These are phyloP conservation scores for Auricularia heimuer DNA, from an alignment of 768 basidiomycete species.

Conservation along the genomic window DNA sequence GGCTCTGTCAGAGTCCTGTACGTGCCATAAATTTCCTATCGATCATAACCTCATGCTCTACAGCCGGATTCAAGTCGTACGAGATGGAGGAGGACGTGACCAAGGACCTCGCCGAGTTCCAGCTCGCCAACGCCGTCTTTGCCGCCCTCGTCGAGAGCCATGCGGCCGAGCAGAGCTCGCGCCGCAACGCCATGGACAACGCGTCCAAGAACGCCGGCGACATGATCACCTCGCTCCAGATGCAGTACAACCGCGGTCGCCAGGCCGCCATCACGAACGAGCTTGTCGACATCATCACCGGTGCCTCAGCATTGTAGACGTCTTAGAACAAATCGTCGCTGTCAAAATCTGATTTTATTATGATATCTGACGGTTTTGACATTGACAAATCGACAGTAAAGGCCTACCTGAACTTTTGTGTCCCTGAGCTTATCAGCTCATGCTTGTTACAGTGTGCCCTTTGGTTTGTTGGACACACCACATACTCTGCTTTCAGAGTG, in stretches of 20 bases:
- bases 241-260: conserved; percentile 98
- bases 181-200: conserved; percentile 99
- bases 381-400: too few relatives aligned
- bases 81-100: conserved; percentile 97
- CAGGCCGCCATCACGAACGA: conserved; percentile 97
- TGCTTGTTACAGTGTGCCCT: too few relatives aligned
- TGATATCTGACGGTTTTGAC: too few relatives aligned
- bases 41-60: neutral
- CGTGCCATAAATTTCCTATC: neutral
- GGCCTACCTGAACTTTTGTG: too few relatives aligned
- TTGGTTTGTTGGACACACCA: too few relatives aligned
- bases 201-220: conserved; percentile 96
- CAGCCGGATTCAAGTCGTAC: conserved; percentile 87
- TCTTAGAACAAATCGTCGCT: too few relatives aligned
- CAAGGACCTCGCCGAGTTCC: conserved; percentile 89
- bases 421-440: too few relatives aligned
- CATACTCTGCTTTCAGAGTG: too few relatives aligned
- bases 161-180: conserved; percentile 88
- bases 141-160: conserved; percentile 90
- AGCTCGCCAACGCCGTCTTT: conserved; percentile 92
- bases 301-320: conserved; percentile 30
- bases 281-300: conserved; percentile 85
- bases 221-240: conserved; percentile 80
- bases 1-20: conserved; percentile 71
- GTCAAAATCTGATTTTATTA: too few relatives aligned